Percentiles rank a stretch among this genome's conserved stretches.
Conservation (phyloP, 169 alveolate species). For the Eimeria necatrix region DNA sequence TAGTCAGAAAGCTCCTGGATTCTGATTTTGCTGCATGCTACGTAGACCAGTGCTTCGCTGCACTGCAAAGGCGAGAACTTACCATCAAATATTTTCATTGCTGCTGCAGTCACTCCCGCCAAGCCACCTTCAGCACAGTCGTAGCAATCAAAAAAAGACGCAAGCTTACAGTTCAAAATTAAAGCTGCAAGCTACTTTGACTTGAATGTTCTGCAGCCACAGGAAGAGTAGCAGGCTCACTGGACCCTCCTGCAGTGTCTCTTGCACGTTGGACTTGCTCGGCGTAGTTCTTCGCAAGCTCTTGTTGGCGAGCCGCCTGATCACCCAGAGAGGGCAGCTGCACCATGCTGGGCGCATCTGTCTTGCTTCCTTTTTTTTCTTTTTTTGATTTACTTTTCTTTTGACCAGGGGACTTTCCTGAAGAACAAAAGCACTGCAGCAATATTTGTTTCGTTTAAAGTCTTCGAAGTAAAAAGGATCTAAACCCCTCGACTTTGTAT, state of each 20-base stretch:
- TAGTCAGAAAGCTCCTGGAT: too few species aligned
- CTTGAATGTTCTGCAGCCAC: too few species aligned
- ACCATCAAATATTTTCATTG: constrained; percentile 41
- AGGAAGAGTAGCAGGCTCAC: too few species aligned
- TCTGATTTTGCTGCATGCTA: background rate
- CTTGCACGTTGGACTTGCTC: background rate
- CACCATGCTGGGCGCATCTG: constrained; percentile 3
- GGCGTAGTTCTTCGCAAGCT: background rate
- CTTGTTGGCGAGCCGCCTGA: constrained; percentile 4
- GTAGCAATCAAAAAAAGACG: background rate
- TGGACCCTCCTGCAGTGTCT: background rate
- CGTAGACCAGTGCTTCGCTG: background rate
- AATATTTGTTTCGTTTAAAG: too few species aligned
- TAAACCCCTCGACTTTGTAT: too few species aligned
- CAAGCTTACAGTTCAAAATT: too few species aligned
- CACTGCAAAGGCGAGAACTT: background rate
- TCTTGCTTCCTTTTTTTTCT: background rate
- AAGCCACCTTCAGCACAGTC: background rate
- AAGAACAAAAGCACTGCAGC: too few species aligned
- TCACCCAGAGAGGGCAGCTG: constrained; percentile 32
- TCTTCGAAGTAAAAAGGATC: too few species aligned
- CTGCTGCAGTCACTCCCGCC: background rate
- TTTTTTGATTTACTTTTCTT: background rate
- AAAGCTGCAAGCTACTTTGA: too few species aligned
- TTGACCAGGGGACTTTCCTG: background rate